Evolutionary conservation across 768 basidiomycete genomes (phyloP).

Genomic region (Podaxis sp.): DNA sequence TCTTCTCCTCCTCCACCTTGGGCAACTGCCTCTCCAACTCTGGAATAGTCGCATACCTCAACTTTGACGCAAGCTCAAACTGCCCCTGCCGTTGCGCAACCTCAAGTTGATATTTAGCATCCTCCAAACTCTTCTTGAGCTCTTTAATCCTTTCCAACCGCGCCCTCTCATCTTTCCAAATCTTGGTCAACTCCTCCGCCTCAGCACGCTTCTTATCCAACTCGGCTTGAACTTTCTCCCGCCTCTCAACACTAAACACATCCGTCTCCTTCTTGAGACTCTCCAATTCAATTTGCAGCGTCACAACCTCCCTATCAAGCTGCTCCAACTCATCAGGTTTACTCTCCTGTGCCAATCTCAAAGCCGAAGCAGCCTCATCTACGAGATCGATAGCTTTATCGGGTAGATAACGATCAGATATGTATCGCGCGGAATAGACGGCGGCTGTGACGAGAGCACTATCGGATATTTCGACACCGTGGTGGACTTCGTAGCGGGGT

Average conservation of each 20-base stretch:
- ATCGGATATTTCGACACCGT: slow-evolving; percentile 90
- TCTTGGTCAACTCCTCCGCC: slow-evolving; percentile 51
- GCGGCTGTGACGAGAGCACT: slow-evolving; percentile 87
- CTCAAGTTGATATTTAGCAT: slow-evolving; percentile 82
- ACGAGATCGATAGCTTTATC: slow-evolving; percentile 92
- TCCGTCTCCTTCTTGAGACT: slow-evolving; percentile 87
- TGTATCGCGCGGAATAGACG: slow-evolving; percentile 79
- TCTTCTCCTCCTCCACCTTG: slow-evolving; percentile 37
- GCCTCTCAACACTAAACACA: slow-evolving; percentile 74
- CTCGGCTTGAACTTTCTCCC: slow-evolving; percentile 60
- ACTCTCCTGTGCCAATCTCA: slow-evolving; percentile 84
- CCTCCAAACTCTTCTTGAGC: slow-evolving; percentile 70
- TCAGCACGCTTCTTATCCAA: slow-evolving; percentile 58
- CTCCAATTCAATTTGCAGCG: slow-evolving; percentile 85
- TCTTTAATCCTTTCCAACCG: slow-evolving; percentile 68
- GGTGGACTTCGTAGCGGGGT: slow-evolving; percentile 83
- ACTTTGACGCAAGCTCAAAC: slow-evolving; percentile 76
- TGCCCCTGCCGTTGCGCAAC: slow-evolving; percentile 88
- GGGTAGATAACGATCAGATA: slow-evolving; percentile 83
- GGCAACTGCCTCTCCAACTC: slow-evolving; percentile 73
- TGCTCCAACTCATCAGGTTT: slow-evolving; percentile 84
- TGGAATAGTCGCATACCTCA: slow-evolving; percentile 83
- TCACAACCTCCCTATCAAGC: slow-evolving; percentile 80
- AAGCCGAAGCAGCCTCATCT: slow-evolving; percentile 86
- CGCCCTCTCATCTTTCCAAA: slow-evolving; percentile 77